Conservation (phyloP, 2,329 filamentous ascomycete genomes). For the Fusarium sp. region DNA sequence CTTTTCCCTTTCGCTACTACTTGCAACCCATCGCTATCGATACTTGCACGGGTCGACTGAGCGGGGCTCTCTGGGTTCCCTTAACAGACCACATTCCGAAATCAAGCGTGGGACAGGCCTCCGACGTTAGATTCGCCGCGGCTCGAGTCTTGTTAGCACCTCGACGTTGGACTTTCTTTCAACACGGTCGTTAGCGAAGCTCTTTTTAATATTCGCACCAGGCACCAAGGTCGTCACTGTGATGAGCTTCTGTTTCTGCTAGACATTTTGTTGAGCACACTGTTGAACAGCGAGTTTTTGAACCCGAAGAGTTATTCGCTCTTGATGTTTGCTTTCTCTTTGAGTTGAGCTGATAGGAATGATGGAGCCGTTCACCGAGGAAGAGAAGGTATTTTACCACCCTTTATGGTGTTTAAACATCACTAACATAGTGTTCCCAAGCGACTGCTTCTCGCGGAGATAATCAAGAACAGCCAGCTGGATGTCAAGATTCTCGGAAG, state of each 20-base stretch:
- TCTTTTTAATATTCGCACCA: not conserved
- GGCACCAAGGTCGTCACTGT: too few relatives aligned
- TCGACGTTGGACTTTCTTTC: not conserved
- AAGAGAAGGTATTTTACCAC: constrained; percentile 61
- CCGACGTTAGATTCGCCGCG: not conserved
- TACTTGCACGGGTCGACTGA: constrained; percentile 29
- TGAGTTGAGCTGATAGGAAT: constrained; percentile 10
- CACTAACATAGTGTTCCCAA: constrained; percentile 42
- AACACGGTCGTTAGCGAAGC: not conserved
- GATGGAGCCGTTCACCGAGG: constrained; percentile 57
- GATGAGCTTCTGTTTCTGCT: not conserved
- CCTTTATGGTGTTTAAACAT: too few relatives aligned
- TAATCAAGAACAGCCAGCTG: constrained; percentile 67
- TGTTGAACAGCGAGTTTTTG: not conserved
- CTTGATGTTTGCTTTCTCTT: not conserved
- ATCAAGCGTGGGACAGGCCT: not conserved
- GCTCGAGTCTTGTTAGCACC: not conserved
- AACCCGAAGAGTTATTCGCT: not conserved
- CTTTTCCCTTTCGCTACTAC: constrained; percentile 33
- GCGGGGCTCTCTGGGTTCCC: constrained; percentile 16
- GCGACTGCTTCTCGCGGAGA: constrained; percentile 69
- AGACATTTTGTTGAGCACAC: not conserved
- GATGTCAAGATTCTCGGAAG: constrained; percentile 59
- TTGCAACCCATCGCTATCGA: constrained; percentile 32
- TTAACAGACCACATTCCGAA: constrained; percentile 8